Percentiles rank a stretch among this genome's conserved stretches.
Conservation (phyloP, 148 eudicot species). For the Dianthus caryophyllus region DNA sequence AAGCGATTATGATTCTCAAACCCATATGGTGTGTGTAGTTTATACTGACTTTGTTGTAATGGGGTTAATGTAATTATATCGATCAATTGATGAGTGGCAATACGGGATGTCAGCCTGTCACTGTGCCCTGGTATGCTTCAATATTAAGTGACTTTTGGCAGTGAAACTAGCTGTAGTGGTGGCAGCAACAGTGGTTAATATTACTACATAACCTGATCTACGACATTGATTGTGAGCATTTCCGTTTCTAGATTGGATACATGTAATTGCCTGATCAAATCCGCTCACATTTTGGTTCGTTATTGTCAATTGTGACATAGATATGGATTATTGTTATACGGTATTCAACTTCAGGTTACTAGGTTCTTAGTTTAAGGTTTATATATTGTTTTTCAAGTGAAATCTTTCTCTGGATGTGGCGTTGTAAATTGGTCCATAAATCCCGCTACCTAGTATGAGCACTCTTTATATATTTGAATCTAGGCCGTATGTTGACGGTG, state of each 20-base stretch:
- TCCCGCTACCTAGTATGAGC: neutral
- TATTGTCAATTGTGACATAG: neutral
- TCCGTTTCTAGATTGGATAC: neutral
- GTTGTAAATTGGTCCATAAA: neutral
- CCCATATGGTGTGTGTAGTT: no score
- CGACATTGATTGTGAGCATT: neutral
- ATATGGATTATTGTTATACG: neutral
- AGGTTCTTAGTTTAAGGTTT: neutral
- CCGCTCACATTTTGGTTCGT: neutral
- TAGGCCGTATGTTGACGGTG: neutral
- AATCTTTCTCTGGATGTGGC: neutral
- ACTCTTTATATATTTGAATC: neutral
- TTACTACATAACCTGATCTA: neutral
- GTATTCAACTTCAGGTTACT: neutral
- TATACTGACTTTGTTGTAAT: no score
- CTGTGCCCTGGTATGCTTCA: neutral
- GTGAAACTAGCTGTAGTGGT: neutral
- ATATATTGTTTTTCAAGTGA: neutral
- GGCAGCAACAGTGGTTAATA: neutral
- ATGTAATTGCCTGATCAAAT: neutral
- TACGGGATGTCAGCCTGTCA: no score
- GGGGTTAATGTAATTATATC: no score
- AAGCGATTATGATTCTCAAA: no score
- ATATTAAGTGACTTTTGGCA: neutral
- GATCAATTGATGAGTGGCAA: no score